These are phyloP conservation scores for Verbascum thapsus DNA, from an alignment of 257 asterid genomes.

Conservation along the genomic window DNA sequence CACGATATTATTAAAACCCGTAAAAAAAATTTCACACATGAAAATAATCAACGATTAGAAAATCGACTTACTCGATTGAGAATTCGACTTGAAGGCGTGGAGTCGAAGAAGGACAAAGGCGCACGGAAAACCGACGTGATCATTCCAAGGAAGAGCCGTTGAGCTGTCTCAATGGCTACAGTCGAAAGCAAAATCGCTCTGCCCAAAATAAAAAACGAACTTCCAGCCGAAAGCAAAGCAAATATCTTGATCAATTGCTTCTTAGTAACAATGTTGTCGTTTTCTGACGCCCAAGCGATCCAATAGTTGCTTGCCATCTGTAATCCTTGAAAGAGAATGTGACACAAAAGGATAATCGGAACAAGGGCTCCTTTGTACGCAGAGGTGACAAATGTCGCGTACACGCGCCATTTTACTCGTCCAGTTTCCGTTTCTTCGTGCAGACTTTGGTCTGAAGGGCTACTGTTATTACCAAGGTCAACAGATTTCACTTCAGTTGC, in stretches of 20 bases:
- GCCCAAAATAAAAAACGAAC: slow-evolving; percentile 73
- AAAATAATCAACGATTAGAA: not conserved
- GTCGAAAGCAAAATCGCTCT: slow-evolving; percentile 76
- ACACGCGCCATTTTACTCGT: slow-evolving; percentile 76
- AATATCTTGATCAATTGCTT: slow-evolving; percentile 54
- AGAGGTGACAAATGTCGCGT: slow-evolving; percentile 64
- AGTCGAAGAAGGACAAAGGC: slow-evolving; percentile 76
- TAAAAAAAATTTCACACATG: not conserved
- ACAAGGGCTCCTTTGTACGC: slow-evolving; percentile 82
- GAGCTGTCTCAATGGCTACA: slow-evolving; percentile 75
- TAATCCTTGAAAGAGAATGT: slow-evolving; percentile 67
- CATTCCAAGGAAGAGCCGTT: slow-evolving; percentile 62
- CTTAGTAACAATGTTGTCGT: slow-evolving; percentile 45
- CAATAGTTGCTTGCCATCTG: slow-evolving; percentile 89
- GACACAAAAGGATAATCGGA: slow-evolving; percentile 67
- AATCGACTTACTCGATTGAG: slow-evolving; percentile 68
- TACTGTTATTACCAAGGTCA: slow-evolving; percentile 41
- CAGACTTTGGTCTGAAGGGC: slow-evolving; percentile 32
- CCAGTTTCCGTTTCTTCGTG: slow-evolving; percentile 66
- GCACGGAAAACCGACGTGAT: slow-evolving; percentile 65
- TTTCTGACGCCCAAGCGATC: slow-evolving; percentile 86
- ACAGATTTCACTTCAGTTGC: slow-evolving; percentile 39
- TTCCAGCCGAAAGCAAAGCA: slow-evolving; percentile 71
- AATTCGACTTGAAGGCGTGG: slow-evolving; percentile 82
- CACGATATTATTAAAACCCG: slow-evolving; percentile 1